Evolutionary conservation across 2,329 filamentous ascomycete species (phyloP).

Genomic region (Colletotrichum aenigma): DNA sequence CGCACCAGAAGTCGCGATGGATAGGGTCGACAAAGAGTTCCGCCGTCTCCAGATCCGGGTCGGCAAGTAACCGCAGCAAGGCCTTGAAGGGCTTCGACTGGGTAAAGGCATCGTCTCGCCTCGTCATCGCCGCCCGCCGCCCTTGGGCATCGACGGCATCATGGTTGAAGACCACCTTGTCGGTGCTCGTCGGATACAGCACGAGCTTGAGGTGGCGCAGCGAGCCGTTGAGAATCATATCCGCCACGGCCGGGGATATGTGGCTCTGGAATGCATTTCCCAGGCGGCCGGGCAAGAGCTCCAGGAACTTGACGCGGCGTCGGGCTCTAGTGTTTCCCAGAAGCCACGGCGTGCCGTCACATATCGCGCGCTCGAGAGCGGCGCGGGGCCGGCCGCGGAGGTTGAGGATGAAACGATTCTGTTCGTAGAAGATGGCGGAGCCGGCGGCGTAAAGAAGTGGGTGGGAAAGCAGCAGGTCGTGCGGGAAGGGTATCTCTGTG

Average conservation of each 20-base stretch:
- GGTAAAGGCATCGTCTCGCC: constrained; percentile 13
- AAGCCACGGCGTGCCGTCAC: constrained; percentile 5
- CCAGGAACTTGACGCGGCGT: constrained; percentile 22
- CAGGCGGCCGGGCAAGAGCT: constrained; percentile 24
- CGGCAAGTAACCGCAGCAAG: constrained; percentile 45
- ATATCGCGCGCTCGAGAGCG: constrained; percentile 6
- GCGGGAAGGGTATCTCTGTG: constrained; percentile 15
- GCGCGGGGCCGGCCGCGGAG: constrained; percentile 9
- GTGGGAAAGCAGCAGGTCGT: constrained; percentile 26
- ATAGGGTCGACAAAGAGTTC: constrained; percentile 38
- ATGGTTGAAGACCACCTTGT: not conserved
- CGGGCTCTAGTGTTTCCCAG: constrained; percentile 17
- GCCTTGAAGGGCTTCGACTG: constrained; percentile 24
- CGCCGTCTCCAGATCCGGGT: constrained; percentile 47
- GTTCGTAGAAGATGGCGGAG: constrained; percentile 29
- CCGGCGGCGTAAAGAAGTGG: constrained; percentile 25
- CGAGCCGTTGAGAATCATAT: constrained; percentile 28
- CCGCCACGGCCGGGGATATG: constrained; percentile 24
- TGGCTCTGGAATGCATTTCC: constrained; percentile 21
- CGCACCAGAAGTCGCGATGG: constrained; percentile 45
- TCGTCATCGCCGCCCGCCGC: not conserved
- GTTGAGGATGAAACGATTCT: constrained; percentile 29
- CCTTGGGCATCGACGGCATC: constrained; percentile 11
- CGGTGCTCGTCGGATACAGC: constrained; percentile 14
- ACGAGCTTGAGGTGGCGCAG: constrained; percentile 26